A percentile compares a stretch with the other conserved stretches of the same genome.
Evolutionary conservation across 2,329 filamentous ascomycete species (phyloP).

Genomic region (Trichoderma simmonsii): DNA sequence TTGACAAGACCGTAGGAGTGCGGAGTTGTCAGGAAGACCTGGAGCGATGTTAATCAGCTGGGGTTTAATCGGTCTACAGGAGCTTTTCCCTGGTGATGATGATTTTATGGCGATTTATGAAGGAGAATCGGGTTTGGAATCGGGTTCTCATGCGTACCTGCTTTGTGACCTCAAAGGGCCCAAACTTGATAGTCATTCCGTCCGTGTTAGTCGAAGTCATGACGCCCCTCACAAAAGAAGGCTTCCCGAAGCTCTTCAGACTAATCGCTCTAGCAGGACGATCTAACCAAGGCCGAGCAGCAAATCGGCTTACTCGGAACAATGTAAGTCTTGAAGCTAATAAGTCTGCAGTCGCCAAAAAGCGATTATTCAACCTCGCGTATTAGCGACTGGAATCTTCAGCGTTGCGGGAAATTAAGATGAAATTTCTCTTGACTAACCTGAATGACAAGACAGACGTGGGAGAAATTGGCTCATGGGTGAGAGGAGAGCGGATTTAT

Average conservation of each 20-base stretch:
- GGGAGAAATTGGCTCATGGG: not conserved
- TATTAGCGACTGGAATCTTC: not conserved
- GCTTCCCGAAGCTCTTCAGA: not conserved
- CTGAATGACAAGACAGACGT: not conserved
- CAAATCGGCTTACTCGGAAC: not conserved
- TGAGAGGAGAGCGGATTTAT: not conserved
- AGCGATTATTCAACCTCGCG: not conserved
- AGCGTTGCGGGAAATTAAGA: not conserved
- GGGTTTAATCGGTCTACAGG: not conserved
- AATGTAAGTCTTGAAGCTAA: not conserved
- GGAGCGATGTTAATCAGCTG: not conserved
- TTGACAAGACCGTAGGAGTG: conserved; percentile 89
- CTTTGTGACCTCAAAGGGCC: conserved; percentile 70
- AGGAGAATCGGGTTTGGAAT: not conserved
- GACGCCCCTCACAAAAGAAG: conserved; percentile 18
- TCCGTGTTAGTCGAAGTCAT: conserved; percentile 32
- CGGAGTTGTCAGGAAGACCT: conserved; percentile 85
- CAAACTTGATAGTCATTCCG: conserved; percentile 57
- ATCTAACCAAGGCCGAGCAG: not conserved
- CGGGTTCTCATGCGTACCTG: conserved; percentile 50
- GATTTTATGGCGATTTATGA: not conserved
- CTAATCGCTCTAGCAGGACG: not conserved
- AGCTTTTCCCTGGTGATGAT: not conserved
- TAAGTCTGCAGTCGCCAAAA: not conserved
- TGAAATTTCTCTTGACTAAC: not conserved